These are phyloP conservation scores for Kazachstania kunashirensis DNA, from an alignment of 805 yeast species.

Conservation along the genomic window DNA sequence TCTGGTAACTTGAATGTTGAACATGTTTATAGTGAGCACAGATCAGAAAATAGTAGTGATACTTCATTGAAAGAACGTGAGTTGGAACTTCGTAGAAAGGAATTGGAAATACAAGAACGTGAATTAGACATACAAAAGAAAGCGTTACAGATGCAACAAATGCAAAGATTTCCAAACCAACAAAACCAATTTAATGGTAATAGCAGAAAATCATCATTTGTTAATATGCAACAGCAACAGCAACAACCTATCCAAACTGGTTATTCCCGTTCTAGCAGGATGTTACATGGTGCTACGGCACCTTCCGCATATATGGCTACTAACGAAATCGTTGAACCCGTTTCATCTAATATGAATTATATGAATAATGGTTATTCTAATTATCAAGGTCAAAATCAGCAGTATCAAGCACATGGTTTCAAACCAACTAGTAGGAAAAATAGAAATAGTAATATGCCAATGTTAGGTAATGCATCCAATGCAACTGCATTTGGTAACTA, in stretches of 20 bases:
- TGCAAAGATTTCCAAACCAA: slow-evolving; percentile 2
- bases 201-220: slow-evolving; percentile 6
- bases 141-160: slow-evolving; percentile 15
- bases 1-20: not conserved
- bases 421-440: slow-evolving; percentile 31
- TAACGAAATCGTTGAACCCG: slow-evolving; percentile 18
- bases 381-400: slow-evolving; percentile 4
- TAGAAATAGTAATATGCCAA: slow-evolving; percentile 27
- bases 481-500: slow-evolving; percentile 5
- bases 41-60: not conserved
- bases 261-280: slow-evolving; percentile 16
- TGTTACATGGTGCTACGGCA: slow-evolving; percentile 24
- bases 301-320: slow-evolving; percentile 12
- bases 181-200: slow-evolving; percentile 7
- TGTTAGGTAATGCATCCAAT: slow-evolving; percentile 27
- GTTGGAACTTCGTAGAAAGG: slow-evolving; percentile 26
- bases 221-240: slow-evolving; percentile 10
- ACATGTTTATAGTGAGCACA: not conserved
- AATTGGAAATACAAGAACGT: slow-evolving; percentile 29
- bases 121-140: slow-evolving; percentile 27
- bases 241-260: slow-evolving; percentile 11
- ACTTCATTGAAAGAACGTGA: slow-evolving; percentile 22
- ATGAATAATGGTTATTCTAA: not conserved
- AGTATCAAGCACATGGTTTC: slow-evolving; percentile 16
- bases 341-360: slow-evolving; percentile 1